Evolutionary conservation across 1,284 basidiomycete genomes (phyloP).

Genomic region (Cutaneotrichosporon mucoides): DNA sequence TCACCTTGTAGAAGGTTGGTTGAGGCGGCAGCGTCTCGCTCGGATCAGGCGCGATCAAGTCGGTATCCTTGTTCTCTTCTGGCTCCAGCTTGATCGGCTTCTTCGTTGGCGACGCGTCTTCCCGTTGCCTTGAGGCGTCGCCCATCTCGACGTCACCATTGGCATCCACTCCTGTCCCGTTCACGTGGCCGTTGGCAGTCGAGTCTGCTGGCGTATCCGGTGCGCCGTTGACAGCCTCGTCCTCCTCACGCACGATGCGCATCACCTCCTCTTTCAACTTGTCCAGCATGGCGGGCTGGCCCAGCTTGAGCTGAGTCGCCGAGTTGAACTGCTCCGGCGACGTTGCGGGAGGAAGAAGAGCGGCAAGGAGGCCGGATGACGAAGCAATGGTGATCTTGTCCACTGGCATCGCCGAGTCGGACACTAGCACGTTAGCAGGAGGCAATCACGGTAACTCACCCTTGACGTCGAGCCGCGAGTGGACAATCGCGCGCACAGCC

Average conservation of each 20-base stretch:
- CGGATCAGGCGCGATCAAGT: slow-evolving; percentile 35
- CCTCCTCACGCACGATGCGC: slow-evolving; percentile 54
- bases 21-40: slow-evolving; percentile 40
- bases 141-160: slow-evolving; percentile 42
- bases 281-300: slow-evolving; percentile 69
- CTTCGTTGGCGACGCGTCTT: slow-evolving; percentile 21
- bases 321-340: slow-evolving; percentile 69
- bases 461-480: slow-evolving; percentile 86
- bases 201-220: slow-evolving; percentile 12
- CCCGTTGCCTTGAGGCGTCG: slow-evolving; percentile 12
- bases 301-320: slow-evolving; percentile 74
- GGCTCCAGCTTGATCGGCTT: slow-evolving; percentile 34
- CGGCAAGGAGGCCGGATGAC: slow-evolving; percentile 68
- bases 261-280: slow-evolving; percentile 75
- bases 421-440: slow-evolving; percentile 25
- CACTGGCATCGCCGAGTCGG: slow-evolving; percentile 60
- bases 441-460: slow-evolving; percentile 55
- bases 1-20: slow-evolving; percentile 62
- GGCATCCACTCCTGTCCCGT: slow-evolving; percentile 54
- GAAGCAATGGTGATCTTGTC: slow-evolving; percentile 60
- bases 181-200: slow-evolving; percentile 57
- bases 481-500: slow-evolving; percentile 87
- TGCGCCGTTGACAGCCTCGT: slow-evolving; percentile 28
- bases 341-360: slow-evolving; percentile 58
- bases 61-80: slow-evolving; percentile 24